Evolutionary conservation across 768 basidiomycete genomes (phyloP), one percentile per base, ranked within the genome.

Genomic region (Mrakia blollopis): DNA sequence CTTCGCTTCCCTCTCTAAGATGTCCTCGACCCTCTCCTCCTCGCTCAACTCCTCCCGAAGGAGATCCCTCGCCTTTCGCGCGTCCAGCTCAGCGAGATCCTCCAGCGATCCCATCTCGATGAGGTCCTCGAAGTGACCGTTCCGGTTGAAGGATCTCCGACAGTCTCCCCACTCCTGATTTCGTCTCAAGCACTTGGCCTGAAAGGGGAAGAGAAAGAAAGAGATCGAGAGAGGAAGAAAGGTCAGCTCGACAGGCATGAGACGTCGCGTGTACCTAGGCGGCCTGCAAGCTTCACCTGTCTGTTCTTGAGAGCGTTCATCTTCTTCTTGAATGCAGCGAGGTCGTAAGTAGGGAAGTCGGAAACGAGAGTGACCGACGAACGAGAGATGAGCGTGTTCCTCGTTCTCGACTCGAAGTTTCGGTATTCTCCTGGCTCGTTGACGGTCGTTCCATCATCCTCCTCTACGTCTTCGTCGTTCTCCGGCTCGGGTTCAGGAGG

Each of bases 301-400:
- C 57, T 28, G 57, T 57, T 57, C 57, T 57, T 57, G 57, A 57
- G 57, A 18, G n/a, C 57, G 57, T 57, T 57, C 57, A 57, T 57
- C 57, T 57, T 57, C 57, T 57, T 57, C 57, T 28, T 57, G 57
- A 57, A 57, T 4, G 23, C 25, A 28, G 57, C 25, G 25, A 57
- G 57, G 2, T 57, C 11, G 57, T 57, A 57, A 13, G 57, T 57
- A n/a, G 57, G 57, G 25, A 57, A 57, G 7, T 57, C 57, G n/a
- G 57, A 57, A 18, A 57, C 57, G 25, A 57, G 25, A 5, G 57
- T 57, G 57, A 57, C 57, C 0, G 57, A n/a, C n/a, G 57, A 57
- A 57, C 57, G 57, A 13, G 57, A 3, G n/a, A 57, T n/a, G n/a
- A 57, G 13, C 57, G 18, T 9, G 57, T 25, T 57, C 57, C 28